A percentile compares a stretch with the other conserved stretches of the same genome.
Evolutionary conservation across 2,329 filamentous ascomycete species (phyloP).

Genomic region (Exophiala sp.): DNA sequence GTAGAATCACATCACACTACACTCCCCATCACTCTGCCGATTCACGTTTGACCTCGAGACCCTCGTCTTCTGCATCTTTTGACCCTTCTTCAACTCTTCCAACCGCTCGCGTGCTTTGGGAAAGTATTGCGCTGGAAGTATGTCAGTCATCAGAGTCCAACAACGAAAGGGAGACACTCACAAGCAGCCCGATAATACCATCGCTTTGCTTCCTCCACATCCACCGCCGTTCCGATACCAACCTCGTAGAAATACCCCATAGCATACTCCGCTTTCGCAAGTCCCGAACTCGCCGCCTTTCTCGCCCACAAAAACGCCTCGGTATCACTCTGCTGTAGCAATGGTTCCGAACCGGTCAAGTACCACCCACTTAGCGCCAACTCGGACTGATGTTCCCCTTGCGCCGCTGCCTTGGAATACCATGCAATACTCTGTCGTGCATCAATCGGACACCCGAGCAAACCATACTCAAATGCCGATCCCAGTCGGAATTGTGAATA

Average conservation of each 20-base stretch:
- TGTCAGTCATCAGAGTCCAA: slow-evolving; percentile 8
- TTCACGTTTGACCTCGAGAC: slow-evolving; percentile 79
- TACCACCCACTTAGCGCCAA: slow-evolving; percentile 88
- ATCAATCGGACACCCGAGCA: slow-evolving; percentile 78
- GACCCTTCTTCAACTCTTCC: slow-evolving; percentile 82
- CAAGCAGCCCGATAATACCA: slow-evolving; percentile 98
- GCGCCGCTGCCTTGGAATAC: slow-evolving; percentile 87
- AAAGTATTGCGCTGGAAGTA: slow-evolving; percentile 75
- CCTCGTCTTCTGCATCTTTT: slow-evolving; percentile 67
- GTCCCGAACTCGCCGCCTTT: slow-evolving; percentile 81
- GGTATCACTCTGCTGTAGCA: slow-evolving; percentile 86
- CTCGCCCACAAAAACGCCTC: slow-evolving; percentile 97
- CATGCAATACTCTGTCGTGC: slow-evolving; percentile 82
- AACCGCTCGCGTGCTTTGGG: slow-evolving; percentile 88
- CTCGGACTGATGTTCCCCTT: slow-evolving; percentile 92
- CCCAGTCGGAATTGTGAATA: slow-evolving; percentile 90
- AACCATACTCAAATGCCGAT: slow-evolving; percentile 82
- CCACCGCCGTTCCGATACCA: slow-evolving; percentile 81
- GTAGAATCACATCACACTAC: slow-evolving; percentile 66
- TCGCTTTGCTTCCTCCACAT: slow-evolving; percentile 89
- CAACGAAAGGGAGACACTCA: slow-evolving; percentile 52
- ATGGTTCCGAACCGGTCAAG: slow-evolving; percentile 81
- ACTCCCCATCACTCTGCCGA: slow-evolving; percentile 85
- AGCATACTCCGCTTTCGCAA: slow-evolving; percentile 93
- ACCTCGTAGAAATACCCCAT: slow-evolving; percentile 91